phyloP scores from a whole-genome alignment of 768 basidiomycete genomes.

The Phanerodontia chrysosporium region DNA sequence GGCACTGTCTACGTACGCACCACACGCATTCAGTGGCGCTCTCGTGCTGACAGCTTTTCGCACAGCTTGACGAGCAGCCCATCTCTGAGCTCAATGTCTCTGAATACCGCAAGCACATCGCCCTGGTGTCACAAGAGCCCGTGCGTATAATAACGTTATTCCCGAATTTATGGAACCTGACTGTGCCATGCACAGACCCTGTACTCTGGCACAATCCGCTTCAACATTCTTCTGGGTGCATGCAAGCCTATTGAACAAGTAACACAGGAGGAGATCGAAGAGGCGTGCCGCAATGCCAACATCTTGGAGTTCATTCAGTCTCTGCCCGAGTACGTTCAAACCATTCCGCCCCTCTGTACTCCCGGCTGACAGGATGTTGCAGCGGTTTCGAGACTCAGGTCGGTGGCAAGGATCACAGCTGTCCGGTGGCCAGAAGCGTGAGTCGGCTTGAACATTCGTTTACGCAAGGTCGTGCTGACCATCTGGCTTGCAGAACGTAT shows the following conservation, averaged over 20 bases:
- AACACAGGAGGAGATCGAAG: slow-evolving; percentile 82
- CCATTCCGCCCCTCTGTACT: neutral
- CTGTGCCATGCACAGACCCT: slow-evolving; percentile 39
- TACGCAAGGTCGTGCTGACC: too few relatives aligned
- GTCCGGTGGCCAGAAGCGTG: slow-evolving; percentile 80
- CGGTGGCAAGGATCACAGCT: slow-evolving; percentile 86
- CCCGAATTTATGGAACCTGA: neutral
- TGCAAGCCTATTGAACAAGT: slow-evolving; percentile 72
- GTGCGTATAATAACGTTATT: neutral
- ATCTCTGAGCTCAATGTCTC: slow-evolving; percentile 77
- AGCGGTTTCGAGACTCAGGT: slow-evolving; percentile 91
- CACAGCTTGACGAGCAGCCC: slow-evolving; percentile 62
- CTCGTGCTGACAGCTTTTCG: neutral
- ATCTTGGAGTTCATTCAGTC: slow-evolving; percentile 86
- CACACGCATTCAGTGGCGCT: too few relatives aligned
- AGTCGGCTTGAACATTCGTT: neutral
- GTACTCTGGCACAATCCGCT: slow-evolving; percentile 85
- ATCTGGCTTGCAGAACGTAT: slow-evolving; percentile 33
- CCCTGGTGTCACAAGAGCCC: slow-evolving; percentile 89
- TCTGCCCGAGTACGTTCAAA: slow-evolving; percentile 63
- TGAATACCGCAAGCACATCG: slow-evolving; percentile 84
- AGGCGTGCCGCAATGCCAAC: slow-evolving; percentile 83
- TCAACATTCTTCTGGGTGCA: slow-evolving; percentile 88
- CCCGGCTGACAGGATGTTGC: slow-evolving; percentile 10
- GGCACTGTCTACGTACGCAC: slow-evolving; percentile 57